Evolutionary conservation across 2,329 filamentous ascomycete species (phyloP).

Genomic region (Botryotinia narcissicola): DNA sequence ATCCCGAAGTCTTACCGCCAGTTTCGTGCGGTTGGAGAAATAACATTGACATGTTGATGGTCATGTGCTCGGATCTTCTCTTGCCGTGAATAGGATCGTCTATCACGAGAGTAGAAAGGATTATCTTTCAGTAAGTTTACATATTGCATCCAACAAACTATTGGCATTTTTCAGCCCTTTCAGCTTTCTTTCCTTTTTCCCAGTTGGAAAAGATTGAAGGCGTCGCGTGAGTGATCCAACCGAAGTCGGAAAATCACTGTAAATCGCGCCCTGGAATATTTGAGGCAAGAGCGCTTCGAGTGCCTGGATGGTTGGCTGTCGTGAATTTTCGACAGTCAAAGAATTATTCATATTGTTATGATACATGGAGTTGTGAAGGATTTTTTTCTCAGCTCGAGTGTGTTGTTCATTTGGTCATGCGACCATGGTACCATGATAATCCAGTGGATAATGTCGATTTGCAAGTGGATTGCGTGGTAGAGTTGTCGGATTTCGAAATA

Average conservation of each 20-base stretch:
- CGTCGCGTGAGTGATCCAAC: not conserved
- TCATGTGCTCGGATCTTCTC: not conserved
- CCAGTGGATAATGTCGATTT: not conserved
- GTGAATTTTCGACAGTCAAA: not conserved
- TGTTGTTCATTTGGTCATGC: slow-evolving; percentile 9
- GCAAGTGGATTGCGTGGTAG: not conserved
- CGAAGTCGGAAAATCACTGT: slow-evolving; percentile 3
- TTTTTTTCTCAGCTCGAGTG: not conserved
- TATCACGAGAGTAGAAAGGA: not conserved
- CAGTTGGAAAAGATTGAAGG: not conserved
- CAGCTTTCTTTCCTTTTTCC: not conserved
- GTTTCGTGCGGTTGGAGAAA: not conserved
- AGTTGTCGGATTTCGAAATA: not conserved
- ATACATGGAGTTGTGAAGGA: not conserved
- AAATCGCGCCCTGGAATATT: not conserved
- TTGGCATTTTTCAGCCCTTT: not conserved
- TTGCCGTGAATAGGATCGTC: not conserved
- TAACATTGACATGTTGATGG: not conserved
- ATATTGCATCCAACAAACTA: not conserved
- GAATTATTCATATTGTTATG: not conserved
- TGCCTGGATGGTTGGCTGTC: not conserved
- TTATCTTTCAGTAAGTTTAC: not conserved
- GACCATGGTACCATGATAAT: not conserved
- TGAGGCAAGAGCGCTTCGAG: not conserved
- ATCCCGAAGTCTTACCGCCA: slow-evolving; percentile 1